Conservation (phyloP, 225 moss, liverwort and hornwort species). For the Physcomitrellopsis africana region DNA sequence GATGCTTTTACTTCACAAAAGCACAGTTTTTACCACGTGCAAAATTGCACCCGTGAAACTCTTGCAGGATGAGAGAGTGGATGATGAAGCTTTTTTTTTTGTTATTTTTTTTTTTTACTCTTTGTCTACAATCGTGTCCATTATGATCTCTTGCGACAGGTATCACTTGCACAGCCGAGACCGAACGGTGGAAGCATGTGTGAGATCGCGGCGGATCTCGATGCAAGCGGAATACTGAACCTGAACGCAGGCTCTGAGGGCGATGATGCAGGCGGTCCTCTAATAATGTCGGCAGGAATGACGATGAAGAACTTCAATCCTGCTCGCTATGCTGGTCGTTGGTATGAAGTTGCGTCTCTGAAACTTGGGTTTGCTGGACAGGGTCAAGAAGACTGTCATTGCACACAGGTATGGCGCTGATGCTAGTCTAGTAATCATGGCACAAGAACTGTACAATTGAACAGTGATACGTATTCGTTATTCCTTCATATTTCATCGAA, state of each 20-base stretch:
- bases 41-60: neutral
- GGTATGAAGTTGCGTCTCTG: slow-evolving; percentile 91
- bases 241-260: slow-evolving; percentile 52
- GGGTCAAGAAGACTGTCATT: slow-evolving; percentile 92
- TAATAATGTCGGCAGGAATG: slow-evolving; percentile 74
- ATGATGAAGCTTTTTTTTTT: slow-evolving; percentile 16
- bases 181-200: slow-evolving; percentile 56
- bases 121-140: slow-evolving; percentile 24
- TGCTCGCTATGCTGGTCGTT: slow-evolving; percentile 72
- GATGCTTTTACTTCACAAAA: neutral
- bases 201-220: slow-evolving; percentile 58
- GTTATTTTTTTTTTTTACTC: too few relatives aligned
- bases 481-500: slow-evolving; percentile 3
- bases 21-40: slow-evolving; percentile 6
- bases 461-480: neutral
- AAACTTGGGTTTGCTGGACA: slow-evolving; percentile 93
- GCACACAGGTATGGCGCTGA: slow-evolving; percentile 69
- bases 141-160: slow-evolving; percentile 50
- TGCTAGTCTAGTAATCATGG: neutral
- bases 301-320: slow-evolving; percentile 88
- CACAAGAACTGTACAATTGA: neutral
- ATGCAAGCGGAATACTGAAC: slow-evolving; percentile 53
- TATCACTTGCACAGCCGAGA: slow-evolving; percentile 47
- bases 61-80: slow-evolving; percentile 9
- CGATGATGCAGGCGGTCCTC: slow-evolving; percentile 47